A percentile compares a stretch with the other conserved stretches of the same genome.
phyloP scores from a whole-genome alignment of 805 yeast species.

The Torulaspora gathmanii region DNA sequence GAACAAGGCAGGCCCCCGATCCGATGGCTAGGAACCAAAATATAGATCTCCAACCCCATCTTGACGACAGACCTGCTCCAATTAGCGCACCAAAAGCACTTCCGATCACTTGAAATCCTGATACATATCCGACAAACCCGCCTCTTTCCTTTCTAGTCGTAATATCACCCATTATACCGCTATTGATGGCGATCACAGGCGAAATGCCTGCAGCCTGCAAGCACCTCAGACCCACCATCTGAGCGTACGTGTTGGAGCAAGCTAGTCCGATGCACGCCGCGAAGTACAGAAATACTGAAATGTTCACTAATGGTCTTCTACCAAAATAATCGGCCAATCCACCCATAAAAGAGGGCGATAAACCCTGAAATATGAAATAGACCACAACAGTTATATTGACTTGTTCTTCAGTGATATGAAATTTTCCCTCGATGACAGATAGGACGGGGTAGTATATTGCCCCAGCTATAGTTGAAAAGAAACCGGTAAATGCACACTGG shows the following conservation, averaged over 20 bases:
- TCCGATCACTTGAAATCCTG: conserved; percentile 65
- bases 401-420: conserved; percentile 50
- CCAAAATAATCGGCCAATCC: conserved; percentile 67
- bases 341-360: conserved; percentile 66
- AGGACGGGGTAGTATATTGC: conserved; percentile 81
- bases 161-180: conserved; percentile 72
- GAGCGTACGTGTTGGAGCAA: conserved; percentile 49
- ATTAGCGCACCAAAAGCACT: conserved; percentile 77
- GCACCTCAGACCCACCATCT: conserved; percentile 62
- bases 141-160: conserved; percentile 66
- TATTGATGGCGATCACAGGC: conserved; percentile 64
- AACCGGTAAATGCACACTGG: conserved; percentile 45
- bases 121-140: conserved; percentile 56
- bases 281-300: conserved; percentile 51
- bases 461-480: conserved; percentile 66
- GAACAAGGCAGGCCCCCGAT: conserved; percentile 43
- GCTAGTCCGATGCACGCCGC: conserved; percentile 67
- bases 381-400: conserved; percentile 72
- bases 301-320: conserved; percentile 60
- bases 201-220: conserved; percentile 76
- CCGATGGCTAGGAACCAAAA: conserved; percentile 72
- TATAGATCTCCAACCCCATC: conserved; percentile 68
- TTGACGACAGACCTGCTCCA: conserved; percentile 42
- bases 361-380: conserved; percentile 70
- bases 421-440: conserved; percentile 49